A percentile compares a stretch with the other conserved stretches of the same genome.
Conservation (phyloP, 805 yeast genomes). For the Yamadazyma philogaea region DNA sequence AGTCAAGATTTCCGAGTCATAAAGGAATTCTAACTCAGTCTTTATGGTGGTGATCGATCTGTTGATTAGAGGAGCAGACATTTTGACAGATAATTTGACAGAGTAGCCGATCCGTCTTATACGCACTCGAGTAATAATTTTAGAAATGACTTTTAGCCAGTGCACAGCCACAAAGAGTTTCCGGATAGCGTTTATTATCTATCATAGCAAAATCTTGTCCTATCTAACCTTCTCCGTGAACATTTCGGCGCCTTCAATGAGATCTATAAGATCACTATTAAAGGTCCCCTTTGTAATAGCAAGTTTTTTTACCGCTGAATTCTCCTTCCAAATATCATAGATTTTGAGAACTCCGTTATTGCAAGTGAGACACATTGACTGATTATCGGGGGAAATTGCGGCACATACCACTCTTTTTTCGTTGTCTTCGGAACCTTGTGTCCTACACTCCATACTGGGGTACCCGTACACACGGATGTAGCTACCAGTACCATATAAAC, state of each 20-base stretch:
- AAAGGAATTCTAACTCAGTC: conserved; percentile 77
- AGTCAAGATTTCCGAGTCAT: conserved; percentile 70
- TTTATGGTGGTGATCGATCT: conserved; percentile 73
- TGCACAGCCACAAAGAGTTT: too few species aligned
- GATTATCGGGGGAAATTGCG: conserved; percentile 60
- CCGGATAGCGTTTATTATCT: neutral
- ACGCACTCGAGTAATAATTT: too few species aligned
- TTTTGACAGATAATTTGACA: too few species aligned
- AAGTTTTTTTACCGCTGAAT: neutral
- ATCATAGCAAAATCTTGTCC: too few species aligned
- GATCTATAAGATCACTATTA: conserved; percentile 37
- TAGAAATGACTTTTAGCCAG: neutral
- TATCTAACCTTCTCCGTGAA: conserved; percentile 1
- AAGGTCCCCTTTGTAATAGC: conserved; percentile 9
- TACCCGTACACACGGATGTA: conserved; percentile 63
- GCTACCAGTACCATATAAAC: conserved; percentile 62
- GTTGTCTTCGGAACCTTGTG: conserved; percentile 48
- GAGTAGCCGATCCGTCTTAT: too few species aligned
- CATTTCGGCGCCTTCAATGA: conserved; percentile 51
- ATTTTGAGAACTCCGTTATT: conserved; percentile 78
- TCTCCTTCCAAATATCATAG: conserved; percentile 54
- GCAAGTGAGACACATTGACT: conserved; percentile 66
- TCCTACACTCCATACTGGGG: conserved; percentile 54
- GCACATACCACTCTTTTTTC: conserved; percentile 65
- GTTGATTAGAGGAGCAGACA: conserved; percentile 61